Base-by-base conservation (phyloP, 2,329 filamentous ascomycete species). In the Colletotrichum sp. region DNA sequence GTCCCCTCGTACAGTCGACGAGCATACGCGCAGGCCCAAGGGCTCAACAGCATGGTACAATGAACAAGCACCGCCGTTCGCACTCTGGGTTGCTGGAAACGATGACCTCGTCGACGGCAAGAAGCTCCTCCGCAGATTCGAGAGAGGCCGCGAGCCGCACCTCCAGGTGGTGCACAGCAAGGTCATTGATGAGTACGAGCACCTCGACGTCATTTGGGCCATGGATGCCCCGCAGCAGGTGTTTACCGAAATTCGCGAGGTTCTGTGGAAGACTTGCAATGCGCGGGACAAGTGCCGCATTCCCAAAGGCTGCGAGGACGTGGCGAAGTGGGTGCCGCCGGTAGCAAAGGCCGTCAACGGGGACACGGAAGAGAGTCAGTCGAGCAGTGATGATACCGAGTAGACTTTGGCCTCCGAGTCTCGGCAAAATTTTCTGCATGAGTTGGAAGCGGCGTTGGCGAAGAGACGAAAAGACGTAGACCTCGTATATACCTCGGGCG, bases 171-270 rank as follows among this genome's bases (percentile, higher is more conserved):
- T 98, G 6, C 94, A 98, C 84, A 90, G 91, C 77, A 98, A 95
- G 82, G 88, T 98, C 26, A 94, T 98, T 58, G 92, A 95, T 4
- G 95, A 94, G 63, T 98, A 98, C 82, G 96, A 98, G 85, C 96
- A 99, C 84, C 89, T 99, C 6, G 96, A 98, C 85, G 95, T 98
- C 3, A 92, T 99, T 48, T 98, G 96, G 96, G 96, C 96, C 0
- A 95, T 98, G 88, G 96, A 98, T 81, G 92, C 93, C 0, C 92
- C 96, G 18, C 93, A 96, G 64, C 91, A 96, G 82, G 94, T 98
- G 1, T 97, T 96, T 7, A 89, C 87, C 72, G 96, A 98, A 85
- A 87, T 98, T 0, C 90, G 92, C 34, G 93, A 96, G 80, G 93
- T 98, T 16, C 84, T 98, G 15, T 98, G 96, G 96, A 93, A 93